phyloP scores from a whole-genome alignment of 2,329 filamentous ascomycete species.

The Rasamsonia emersonii region DNA sequence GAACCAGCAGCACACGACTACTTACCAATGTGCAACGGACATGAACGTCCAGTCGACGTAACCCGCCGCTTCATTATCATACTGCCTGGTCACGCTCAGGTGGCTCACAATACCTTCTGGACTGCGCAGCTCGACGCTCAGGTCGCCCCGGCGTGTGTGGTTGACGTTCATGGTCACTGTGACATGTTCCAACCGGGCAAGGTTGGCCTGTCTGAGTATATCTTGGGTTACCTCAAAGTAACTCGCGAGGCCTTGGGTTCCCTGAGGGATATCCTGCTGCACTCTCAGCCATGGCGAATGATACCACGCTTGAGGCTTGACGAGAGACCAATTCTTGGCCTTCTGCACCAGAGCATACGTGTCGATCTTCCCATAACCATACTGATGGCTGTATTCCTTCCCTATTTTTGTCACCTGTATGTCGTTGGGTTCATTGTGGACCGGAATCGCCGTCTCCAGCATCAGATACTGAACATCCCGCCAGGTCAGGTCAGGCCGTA shows the following conservation, averaged over 20 bases:
- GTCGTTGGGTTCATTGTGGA: slow-evolving; percentile 63
- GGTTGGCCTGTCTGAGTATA: slow-evolving; percentile 72
- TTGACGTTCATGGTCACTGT: slow-evolving; percentile 96
- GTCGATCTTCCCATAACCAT: slow-evolving; percentile 92
- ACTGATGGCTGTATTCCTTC: slow-evolving; percentile 86
- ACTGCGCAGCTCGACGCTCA: slow-evolving; percentile 86
- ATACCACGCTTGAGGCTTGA: slow-evolving; percentile 94
- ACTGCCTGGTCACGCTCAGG: slow-evolving; percentile 64
- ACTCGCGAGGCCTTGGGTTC: slow-evolving; percentile 67
- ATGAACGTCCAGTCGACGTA: slow-evolving; percentile 98
- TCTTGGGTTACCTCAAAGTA: slow-evolving; percentile 74
- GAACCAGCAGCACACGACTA: slow-evolving; percentile 7
- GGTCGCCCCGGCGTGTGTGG: slow-evolving; percentile 77
- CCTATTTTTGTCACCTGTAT: slow-evolving; percentile 78
- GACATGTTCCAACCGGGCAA: slow-evolving; percentile 84
- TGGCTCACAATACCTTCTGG: slow-evolving; percentile 75
- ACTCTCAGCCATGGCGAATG: slow-evolving; percentile 92
- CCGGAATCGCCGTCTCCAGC: slow-evolving; percentile 71
- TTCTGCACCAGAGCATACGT: slow-evolving; percentile 74
- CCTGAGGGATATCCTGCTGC: slow-evolving; percentile 76
- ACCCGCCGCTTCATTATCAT: slow-evolving; percentile 58
- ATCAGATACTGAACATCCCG: slow-evolving; percentile 89
- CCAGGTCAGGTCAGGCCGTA: slow-evolving; percentile 83
- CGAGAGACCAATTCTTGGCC: slow-evolving; percentile 74
- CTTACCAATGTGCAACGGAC: slow-evolving; percentile 91